phyloP scores from a whole-genome alignment of 805 yeast genomes.

The Nakazawaea ernobii region DNA sequence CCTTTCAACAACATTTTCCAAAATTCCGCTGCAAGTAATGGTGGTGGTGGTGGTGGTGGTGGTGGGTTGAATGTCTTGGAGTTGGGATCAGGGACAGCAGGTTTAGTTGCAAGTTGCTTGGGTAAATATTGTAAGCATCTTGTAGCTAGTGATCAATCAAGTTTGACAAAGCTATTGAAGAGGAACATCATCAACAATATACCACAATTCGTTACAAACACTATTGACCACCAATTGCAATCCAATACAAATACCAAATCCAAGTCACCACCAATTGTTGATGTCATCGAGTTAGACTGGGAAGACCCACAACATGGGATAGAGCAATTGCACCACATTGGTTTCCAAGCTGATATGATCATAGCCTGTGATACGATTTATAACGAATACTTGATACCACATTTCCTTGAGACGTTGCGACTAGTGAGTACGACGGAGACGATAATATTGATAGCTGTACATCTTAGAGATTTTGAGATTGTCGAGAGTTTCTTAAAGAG shows the following conservation, averaged over 20 bases:
- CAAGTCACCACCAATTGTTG: conserved; percentile 21
- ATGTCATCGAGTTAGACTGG: conserved; percentile 58
- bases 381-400: conserved; percentile 52
- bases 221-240: conserved; percentile 12
- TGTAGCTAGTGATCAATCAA: conserved; percentile 56
- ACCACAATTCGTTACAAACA: conserved; percentile 16
- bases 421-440: conserved; percentile 28
- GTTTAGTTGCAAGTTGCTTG: conserved; percentile 37
- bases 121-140: conserved; percentile 31
- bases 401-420: conserved; percentile 38
- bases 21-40: no score
- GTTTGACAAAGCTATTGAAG: conserved; percentile 42
- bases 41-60: no score
- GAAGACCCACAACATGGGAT: conserved; percentile 37
- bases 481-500: conserved; percentile 38
- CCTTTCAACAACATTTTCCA: conserved; percentile 21
- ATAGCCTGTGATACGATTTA: conserved; percentile 64
- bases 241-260: conserved; percentile 1
- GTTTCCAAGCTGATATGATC: conserved; percentile 35
- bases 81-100: conserved; percentile 59
- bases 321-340: conserved; percentile 8
- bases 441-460: conserved; percentile 41
- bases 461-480: conserved; percentile 47
- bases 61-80: conserved; percentile 36
- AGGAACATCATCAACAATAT: conserved; percentile 39